Conservation (phyloP, 2,329 filamentous ascomycete species). For the Venturia asperata region DNA sequence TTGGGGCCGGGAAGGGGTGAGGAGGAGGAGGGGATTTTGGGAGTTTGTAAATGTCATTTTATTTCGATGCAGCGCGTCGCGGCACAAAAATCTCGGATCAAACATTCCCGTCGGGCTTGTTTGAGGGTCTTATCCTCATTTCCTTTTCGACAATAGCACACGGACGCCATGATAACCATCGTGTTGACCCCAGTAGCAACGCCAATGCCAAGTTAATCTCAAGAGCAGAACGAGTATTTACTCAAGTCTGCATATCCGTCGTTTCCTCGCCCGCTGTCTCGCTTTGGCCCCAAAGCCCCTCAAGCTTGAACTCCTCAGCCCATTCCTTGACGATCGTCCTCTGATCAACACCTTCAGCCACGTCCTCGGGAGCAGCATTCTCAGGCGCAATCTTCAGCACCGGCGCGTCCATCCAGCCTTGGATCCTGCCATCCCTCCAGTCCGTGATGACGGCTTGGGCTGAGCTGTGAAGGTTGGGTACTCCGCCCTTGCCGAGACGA, state of each 20-base stretch:
- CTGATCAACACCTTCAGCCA: constrained; percentile 49
- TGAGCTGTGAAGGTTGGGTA: constrained; percentile 80
- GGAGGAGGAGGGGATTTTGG: no score
- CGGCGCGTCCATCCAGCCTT: constrained; percentile 81
- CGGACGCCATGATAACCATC: no score
- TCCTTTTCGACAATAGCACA: not conserved
- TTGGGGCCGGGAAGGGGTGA: not conserved
- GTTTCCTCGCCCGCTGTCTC: constrained; percentile 30
- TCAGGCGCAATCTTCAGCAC: constrained; percentile 51
- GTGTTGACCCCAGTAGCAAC: not conserved
- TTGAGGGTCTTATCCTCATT: not conserved
- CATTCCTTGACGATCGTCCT: constrained; percentile 87
- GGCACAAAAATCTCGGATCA: not conserved
- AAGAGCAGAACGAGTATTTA: not conserved
- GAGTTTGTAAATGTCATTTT: no score
- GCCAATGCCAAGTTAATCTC: not conserved
- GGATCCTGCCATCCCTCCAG: constrained; percentile 90
- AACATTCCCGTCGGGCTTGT: not conserved
- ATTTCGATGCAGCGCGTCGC: not conserved
- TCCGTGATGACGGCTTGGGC: constrained; percentile 94
- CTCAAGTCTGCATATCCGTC: constrained; percentile 13
- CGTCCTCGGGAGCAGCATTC: constrained; percentile 32
- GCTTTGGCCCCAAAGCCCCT: constrained; percentile 79
- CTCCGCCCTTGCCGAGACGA: constrained; percentile 76
- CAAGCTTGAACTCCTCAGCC: constrained; percentile 91